A percentile compares a stretch with the other conserved stretches of the same genome.
Conservation (phyloP, 2,329 filamentous ascomycete genomes). For the Periconia sp. region DNA sequence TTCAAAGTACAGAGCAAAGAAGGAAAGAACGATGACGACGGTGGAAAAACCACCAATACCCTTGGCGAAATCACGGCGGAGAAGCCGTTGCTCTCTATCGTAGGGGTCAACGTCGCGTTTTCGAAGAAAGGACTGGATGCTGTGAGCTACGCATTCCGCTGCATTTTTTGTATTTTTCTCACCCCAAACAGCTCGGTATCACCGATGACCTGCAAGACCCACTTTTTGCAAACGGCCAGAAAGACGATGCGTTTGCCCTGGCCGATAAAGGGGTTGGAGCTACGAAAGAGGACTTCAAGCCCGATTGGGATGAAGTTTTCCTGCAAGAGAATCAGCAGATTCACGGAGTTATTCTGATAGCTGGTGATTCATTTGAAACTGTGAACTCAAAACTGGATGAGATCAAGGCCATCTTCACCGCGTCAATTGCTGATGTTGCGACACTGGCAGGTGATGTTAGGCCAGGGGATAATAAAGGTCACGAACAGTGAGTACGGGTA, state of each 20-base stretch:
- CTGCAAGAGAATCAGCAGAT: conserved; percentile 4
- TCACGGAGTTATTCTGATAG: conserved; percentile 7
- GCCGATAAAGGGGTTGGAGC: not conserved
- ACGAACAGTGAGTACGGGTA: conserved; percentile 5
- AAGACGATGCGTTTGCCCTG: conserved; percentile 1
- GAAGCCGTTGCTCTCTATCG: no score
- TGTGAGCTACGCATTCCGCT: no score
- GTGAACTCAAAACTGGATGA: conserved; percentile 1
- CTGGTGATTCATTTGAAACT: conserved; percentile 1
- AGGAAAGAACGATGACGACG: no score
- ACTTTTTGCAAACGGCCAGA: conserved; percentile 2
- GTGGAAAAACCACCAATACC: no score
- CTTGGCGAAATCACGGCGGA: no score
- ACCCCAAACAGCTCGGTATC: no score
- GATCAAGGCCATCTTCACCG: conserved; percentile 1
- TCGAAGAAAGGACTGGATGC: no score
- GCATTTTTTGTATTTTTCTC: no score
- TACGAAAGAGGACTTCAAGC: not conserved
- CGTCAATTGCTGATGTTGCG: conserved; percentile 1
- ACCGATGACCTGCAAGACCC: not conserved
- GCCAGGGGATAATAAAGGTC: conserved; percentile 3
- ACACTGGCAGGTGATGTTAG: conserved; percentile 10
- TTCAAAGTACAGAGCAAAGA: no score
- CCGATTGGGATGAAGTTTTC: conserved; percentile 7
- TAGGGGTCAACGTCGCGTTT: no score